Evolutionary conservation across 139 green algal genomes (phyloP), one percentile per base, ranked within the genome.

Genomic region (Chlamydomonas schloesseri): DNA sequence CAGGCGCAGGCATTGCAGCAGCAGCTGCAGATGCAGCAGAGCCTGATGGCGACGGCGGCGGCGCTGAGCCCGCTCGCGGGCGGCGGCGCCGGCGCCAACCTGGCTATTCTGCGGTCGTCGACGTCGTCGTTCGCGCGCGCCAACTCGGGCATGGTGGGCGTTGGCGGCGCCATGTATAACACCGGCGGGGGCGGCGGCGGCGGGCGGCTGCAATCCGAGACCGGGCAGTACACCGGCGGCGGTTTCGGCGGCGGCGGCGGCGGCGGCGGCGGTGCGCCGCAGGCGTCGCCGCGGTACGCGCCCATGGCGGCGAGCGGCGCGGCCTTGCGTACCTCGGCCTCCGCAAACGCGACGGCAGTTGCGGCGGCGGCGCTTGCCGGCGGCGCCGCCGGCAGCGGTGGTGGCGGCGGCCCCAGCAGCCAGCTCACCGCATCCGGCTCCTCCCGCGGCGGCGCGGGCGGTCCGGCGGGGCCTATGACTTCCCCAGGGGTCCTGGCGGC

Each of bases 101-200:
- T 79, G 13, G 46, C 31, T 2, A 9, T 76, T 21, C 4, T 76
- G 18, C 79, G 79, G 31, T 85, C 79, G 67, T 55, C 78, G 13
- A 67, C 78, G 6, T 85, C 79, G 24, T 85, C 79, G 18, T 85
- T 76, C 29, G 79, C 67, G 20, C 79, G 67, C 23, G 33, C 67
- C 18, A 68, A 76, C 20, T 85, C 79, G 0, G 65, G 65, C 15
- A 33, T 24, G 24, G 24, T 60, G 18, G 42, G 42, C 42, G 5
- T 26, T 33, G 9, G 46, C 18, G 37, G 37, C 37, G 24, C 26
- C 26, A 24, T 6, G 71, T 24, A 34, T 23, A 24, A 8, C 24
- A 9, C 8, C 10, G 21, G 34, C 60, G 76, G 76, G 17, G 62
- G 60, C n/a, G n/a, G n/a, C n/a, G n/a, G 26, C 60, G 76, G 76